Base-by-base conservation (phyloP, 73 alveolate genomes). In the Symbiodinium natans region DNA sequence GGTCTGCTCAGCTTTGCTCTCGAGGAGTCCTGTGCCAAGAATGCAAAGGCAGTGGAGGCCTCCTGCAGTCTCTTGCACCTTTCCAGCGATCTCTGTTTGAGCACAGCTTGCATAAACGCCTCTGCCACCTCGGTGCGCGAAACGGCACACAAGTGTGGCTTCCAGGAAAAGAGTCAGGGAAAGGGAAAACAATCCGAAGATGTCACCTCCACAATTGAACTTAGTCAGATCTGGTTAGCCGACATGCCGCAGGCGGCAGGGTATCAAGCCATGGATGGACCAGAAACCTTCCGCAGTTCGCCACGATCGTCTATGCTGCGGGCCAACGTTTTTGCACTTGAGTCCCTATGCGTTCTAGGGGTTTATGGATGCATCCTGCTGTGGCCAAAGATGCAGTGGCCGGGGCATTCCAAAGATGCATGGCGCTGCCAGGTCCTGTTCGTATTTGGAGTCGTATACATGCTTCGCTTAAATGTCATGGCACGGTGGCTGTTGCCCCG, bases 401-500 rank as follows among this genome's bases (percentile, higher is more conserved):
- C 71, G 31, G 71, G 71, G 6, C 71, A 52, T 15, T 21, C 71
- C 7, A 52, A 52, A 52, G 23, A 52, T 29, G 71, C 71, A 2
- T n/a, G 29, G 15, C 85, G 98, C 8, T 41, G 77, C 40, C 41
- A 11, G 19, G 5, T 92, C 29, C 25, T 92, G 82, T 11, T 74
- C 36, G 29, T 42, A 1, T 92, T 92, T 38, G 98, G 98, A 34
- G 29, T 68, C 17, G 33, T 40, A 9, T 92, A 92, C 89, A 71
- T 92, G 98, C 74, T 39, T 8, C 83, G 98, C 5, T 19, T 92
- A 74, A 92, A 92, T 48, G 52, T 41, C 13, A 92, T 92, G 98
- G 98, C 98, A 5, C 98, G 98, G 6, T 92, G 98, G 90, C 80
- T 92, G 63, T 83, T 92, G 80, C 98, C 98, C n/a, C 90, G 98